Base-by-base conservation (phyloP, 208 protist genomes). In the Trypanosoma theileri region DNA sequence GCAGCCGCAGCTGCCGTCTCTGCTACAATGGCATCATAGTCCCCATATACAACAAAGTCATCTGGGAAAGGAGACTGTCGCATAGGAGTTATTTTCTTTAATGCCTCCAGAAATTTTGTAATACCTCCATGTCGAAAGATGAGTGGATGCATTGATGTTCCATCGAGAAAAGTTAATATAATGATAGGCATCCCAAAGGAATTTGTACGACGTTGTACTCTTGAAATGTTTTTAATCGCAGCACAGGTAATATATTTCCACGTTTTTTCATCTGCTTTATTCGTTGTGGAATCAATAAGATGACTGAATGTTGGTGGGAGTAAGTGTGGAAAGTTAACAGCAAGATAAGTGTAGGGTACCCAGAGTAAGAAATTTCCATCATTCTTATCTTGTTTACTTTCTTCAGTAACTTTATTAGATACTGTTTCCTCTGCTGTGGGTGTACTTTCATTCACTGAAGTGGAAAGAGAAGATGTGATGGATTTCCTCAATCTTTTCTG, bases 1-100 rank as follows among this genome's bases (percentile, higher is more conserved):
- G 7, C 21, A 50, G 28, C 24, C 26, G 10, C 4, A 14, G 53
- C 21, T 1, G 8, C n/a, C 2, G 17, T 19, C 14, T 19, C 10
- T 42, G 42, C 10, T 3, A 50, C 8, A 14, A 26, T 42, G 14
- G 4, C 41, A 16, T 53, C 44, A 40, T 55, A 13, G 21, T 60
- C 19, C 13, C 63, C 69, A 56, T 77, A 68, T 22, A 80, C 26
- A 60, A 76, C 56, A 48, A 80, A 80, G 9, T 80, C 75, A 54
- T 77, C 64, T 16, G 26, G 16, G 44, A 68, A 10, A 40, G 22
- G 3, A 66, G 56, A 67, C 51, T 80, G 74, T 28, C 35, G 40
- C 40, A 80, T 11, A 26, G 74, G 60, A 22, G 63, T 4, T 19
- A 74, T 45, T 9, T 52, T 41, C 35, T 62, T 80, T 19, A 80